These are phyloP conservation scores for Haberlea rhodopensis DNA, from an alignment of 257 asterid species.

Conservation along the genomic window DNA sequence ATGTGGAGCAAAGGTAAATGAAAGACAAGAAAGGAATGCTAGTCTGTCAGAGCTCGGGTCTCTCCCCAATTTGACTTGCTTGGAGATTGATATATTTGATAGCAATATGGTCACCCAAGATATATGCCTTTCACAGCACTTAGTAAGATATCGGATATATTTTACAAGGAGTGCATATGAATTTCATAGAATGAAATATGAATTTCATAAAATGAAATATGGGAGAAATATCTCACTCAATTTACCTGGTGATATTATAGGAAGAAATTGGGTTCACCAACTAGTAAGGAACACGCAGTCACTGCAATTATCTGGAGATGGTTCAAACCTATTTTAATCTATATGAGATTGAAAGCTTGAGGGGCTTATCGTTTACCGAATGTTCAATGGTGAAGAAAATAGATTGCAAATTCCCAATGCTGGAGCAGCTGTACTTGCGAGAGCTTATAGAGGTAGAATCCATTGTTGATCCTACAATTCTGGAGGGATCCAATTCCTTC, in stretches of 20 bases:
- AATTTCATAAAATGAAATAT: too few species aligned
- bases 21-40: not conserved
- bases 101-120: not conserved
- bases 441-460: too few species aligned
- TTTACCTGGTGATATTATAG: not conserved
- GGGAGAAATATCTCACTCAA: not conserved
- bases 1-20: not conserved
- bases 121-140: not conserved
- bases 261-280: constrained; percentile 7
- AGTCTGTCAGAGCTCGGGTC: not conserved
- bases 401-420: too few species aligned
- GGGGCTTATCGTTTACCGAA: accelerated
- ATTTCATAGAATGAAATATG: not conserved
- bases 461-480: too few species aligned
- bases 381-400: not conserved
- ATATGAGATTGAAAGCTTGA: not conserved
- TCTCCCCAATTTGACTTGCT: not conserved
- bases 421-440: too few species aligned
- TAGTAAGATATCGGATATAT: not conserved
- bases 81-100: not conserved
- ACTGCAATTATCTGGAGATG: not conserved
- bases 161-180: too few species aligned
- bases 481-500: not conserved
- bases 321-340: not conserved
- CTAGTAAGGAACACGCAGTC: not conserved